A percentile compares a stretch with the other conserved stretches of the same genome.
Evolutionary conservation across 1,284 basidiomycete species (phyloP).

Genomic region (Coriolopsis trogii): DNA sequence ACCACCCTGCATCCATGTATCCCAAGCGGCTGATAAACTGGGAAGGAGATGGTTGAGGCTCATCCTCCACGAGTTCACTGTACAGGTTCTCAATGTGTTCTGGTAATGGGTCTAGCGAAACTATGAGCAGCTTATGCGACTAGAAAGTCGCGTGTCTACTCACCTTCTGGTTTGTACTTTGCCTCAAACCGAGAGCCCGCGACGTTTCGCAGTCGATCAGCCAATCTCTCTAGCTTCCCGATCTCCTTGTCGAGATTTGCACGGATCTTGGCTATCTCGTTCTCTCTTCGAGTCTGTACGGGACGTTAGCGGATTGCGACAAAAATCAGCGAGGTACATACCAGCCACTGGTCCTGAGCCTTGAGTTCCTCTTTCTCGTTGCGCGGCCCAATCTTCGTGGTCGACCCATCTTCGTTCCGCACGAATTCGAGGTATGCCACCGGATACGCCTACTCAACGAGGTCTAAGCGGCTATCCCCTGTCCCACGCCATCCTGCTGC

Average conservation of each 20-base stretch:
- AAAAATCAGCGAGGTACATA: conserved; percentile 37
- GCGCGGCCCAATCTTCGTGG: conserved; percentile 60
- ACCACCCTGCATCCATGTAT: conserved; percentile 58
- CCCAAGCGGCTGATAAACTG: conserved; percentile 32
- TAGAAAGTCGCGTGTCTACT: not conserved
- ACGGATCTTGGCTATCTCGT: conserved; percentile 55
- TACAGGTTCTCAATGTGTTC: conserved; percentile 67
- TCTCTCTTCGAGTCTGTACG: conserved; percentile 53
- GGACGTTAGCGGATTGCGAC: conserved; percentile 4
- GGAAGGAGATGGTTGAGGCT: conserved; percentile 33
- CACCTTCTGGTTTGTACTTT: conserved; percentile 9
- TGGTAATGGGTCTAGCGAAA: conserved; percentile 32
- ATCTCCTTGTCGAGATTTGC: conserved; percentile 57
- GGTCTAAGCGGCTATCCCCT: too few species aligned
- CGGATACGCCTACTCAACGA: conserved; percentile 60
- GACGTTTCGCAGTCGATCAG: conserved; percentile 33
- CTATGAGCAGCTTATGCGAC: not conserved
- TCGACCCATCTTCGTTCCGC: conserved; percentile 55
- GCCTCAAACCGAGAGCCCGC: conserved; percentile 11
- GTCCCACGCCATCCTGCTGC: too few species aligned
- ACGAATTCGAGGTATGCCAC: conserved; percentile 67
- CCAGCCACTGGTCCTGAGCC: conserved; percentile 71
- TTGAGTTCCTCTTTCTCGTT: conserved; percentile 70
- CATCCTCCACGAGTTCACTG: conserved; percentile 21
- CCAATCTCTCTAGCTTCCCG: conserved; percentile 58